phyloP scores from a whole-genome alignment of 139 green algal species.

The Mesotaenium endlicherianum region DNA sequence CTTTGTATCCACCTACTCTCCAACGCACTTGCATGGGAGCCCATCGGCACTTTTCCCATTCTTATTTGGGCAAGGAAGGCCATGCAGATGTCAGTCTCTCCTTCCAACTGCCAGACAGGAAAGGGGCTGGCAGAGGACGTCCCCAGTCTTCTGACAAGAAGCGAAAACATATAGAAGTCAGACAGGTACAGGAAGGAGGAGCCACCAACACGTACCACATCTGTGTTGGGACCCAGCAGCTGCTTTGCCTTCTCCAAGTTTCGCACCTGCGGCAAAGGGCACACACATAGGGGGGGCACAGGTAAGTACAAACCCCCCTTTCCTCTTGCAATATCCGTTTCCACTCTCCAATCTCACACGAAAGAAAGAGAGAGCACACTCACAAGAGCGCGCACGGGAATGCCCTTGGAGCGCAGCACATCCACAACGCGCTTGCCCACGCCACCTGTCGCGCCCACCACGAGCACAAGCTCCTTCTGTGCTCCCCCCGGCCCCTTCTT shows the following conservation, averaged over 20 bases:
- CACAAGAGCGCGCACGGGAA: slow-evolving; percentile 73
- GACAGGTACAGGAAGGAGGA: not conserved
- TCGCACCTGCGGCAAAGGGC: slow-evolving; percentile 6
- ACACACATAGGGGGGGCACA: not conserved
- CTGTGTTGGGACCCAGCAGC: slow-evolving; percentile 7
- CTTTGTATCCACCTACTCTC: too few relatives aligned
- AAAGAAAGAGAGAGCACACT: not conserved
- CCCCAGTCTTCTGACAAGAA: not conserved
- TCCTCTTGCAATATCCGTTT: too few relatives aligned
- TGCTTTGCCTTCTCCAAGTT: slow-evolving; percentile 22
- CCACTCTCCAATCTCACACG: too few relatives aligned
- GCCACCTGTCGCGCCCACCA: slow-evolving; percentile 78
- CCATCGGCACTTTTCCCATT: not conserved
- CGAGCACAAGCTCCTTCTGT: slow-evolving; percentile 59
- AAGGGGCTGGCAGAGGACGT: not conserved
- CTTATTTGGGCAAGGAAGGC: not conserved
- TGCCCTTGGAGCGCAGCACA: slow-evolving; percentile 63
- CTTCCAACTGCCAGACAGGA: not conserved
- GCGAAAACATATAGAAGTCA: not conserved
- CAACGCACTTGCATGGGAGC: not conserved
- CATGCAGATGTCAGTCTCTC: not conserved
- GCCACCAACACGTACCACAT: slow-evolving; percentile 11
- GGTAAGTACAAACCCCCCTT: not conserved
- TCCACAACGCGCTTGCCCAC: slow-evolving; percentile 77
- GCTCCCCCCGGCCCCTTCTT: too few relatives aligned